Base-by-base conservation (phyloP, 2,329 filamentous ascomycete genomes). In the Tolypocladium capitatum region DNA sequence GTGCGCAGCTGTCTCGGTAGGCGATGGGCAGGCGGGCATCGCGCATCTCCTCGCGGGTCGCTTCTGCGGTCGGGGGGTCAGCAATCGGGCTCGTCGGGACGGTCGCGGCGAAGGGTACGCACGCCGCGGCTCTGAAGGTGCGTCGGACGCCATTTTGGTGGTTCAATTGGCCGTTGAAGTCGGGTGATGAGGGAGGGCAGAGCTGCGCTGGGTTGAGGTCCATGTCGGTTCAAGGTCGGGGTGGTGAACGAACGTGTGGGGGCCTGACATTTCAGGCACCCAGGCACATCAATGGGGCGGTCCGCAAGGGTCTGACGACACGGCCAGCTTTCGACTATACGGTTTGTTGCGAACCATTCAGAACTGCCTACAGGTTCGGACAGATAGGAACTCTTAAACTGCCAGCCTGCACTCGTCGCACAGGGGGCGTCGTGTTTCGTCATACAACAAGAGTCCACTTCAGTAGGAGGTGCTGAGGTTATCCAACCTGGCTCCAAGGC, bases 1-100 rank as follows among this genome's bases (percentile, higher is more conserved):
- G 82, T 53, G 90, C 92, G 73, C 92, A 98, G 71, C 83, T 90
- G 71, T 98, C 92, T 65, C 92, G 81, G 78, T 98, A 98, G 60
- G 85, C 77, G 47, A 97, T 70, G 13, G 92, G 91, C 46, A 97
- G 78, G 63, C 80, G 83, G 57, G 90, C 90, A 61, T 88, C 87
- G 63, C 86, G 83, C 91, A 97, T 97, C 69, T 92, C 86, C 74
- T 94, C 83, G 68, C 88, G 81, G 55, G 86, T 87, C 57, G 87
- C 87, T 67, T 77, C 83, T 87, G 63, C 46, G 48, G 27, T 33
- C 5, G 7, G 11, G 14, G 24, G n/a, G 41, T 52, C 32, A 48
- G 48, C 24, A 38, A 21, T 42, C 4, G 38, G 8, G 24, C 16
- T 42, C 24, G 4, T 3, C 30, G 4, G 24, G 7, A 28, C 24